Percentiles rank a stretch among this genome's conserved stretches.
Evolutionary conservation across 208 protist genomes (phyloP).

Genomic region (Angomonas deanei): DNA sequence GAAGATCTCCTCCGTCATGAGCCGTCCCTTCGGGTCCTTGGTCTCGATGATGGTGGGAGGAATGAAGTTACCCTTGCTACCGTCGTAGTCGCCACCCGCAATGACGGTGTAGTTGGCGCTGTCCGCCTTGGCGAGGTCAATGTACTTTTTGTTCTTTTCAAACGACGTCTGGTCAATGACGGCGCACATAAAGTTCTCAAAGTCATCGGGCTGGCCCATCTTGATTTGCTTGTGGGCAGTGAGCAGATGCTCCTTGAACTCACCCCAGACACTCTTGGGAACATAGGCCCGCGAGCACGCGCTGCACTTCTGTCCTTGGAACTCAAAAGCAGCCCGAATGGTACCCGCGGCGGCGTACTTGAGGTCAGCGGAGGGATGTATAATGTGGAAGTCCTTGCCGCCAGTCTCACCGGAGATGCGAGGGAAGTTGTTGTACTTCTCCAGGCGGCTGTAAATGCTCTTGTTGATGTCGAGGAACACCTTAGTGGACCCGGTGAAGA

Average conservation of each 20-base stretch:
- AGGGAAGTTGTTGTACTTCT: constrained; percentile 91
- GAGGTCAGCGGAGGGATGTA: constrained; percentile 90
- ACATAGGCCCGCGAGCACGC: constrained; percentile 89
- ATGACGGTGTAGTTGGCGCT: constrained; percentile 60
- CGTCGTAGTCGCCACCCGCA: constrained; percentile 70
- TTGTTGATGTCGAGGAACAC: constrained; percentile 93
- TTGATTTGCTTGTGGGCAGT: constrained; percentile 85
- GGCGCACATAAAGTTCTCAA: constrained; percentile 91
- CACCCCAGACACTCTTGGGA: constrained; percentile 88
- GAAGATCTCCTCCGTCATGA: constrained; percentile 97
- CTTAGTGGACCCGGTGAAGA: constrained; percentile 95
- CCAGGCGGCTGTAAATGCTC: constrained; percentile 86
- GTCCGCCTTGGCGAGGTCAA: constrained; percentile 91
- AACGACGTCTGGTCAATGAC: constrained; percentile 95
- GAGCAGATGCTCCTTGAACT: constrained; percentile 83
- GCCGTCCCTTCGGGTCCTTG: constrained; percentile 78
- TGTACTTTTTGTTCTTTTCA: constrained; percentile 91
- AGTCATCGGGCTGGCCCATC: constrained; percentile 92
- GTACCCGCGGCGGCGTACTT: constrained; percentile 78
- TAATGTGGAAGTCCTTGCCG: constrained; percentile 96
- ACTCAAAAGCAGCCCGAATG: constrained; percentile 95
- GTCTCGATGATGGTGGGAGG: constrained; percentile 94
- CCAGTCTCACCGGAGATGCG: constrained; percentile 96
- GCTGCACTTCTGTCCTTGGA: constrained; percentile 97
- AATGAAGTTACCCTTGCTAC: constrained; percentile 91